phyloP scores from a whole-genome alignment of 2,329 filamentous ascomycete species.

The Chalaropsis ovoidea region DNA sequence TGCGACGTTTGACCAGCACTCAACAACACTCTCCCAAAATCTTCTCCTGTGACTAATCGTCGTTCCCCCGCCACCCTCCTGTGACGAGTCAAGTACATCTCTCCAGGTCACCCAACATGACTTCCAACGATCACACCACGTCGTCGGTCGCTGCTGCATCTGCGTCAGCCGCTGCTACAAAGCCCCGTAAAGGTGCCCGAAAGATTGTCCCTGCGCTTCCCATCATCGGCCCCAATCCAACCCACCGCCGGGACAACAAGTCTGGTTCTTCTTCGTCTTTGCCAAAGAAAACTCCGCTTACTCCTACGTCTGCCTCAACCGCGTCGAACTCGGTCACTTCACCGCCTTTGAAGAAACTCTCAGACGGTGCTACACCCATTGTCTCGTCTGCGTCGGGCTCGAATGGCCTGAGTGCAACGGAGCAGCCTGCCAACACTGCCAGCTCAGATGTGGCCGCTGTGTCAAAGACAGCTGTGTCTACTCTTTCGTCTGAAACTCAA shows the following conservation, averaged over 20 bases:
- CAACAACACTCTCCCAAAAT: constrained; percentile 17
- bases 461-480: not conserved
- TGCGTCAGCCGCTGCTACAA: not conserved
- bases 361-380: not conserved
- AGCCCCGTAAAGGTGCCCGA: constrained; percentile 1
- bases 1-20: constrained; percentile 22
- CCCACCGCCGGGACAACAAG: constrained; percentile 13
- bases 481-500: not conserved
- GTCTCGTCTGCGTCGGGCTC: not conserved
- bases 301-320: not conserved
- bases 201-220: constrained; percentile 19
- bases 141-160: not conserved
- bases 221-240: constrained; percentile 13
- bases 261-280: not conserved
- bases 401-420: not conserved
- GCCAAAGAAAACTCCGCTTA: not conserved
- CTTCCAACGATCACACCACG: constrained; percentile 16
- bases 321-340: not conserved
- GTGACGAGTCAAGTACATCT: constrained; percentile 14
- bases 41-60: constrained; percentile 22
- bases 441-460: not conserved
- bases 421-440: not conserved
- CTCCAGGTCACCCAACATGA: constrained; percentile 14
- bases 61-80: not conserved
- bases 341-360: constrained; percentile 1